phyloP scores from a whole-genome alignment of 2,329 filamentous ascomycete species.

The Torrubiella hemipterigena region DNA sequence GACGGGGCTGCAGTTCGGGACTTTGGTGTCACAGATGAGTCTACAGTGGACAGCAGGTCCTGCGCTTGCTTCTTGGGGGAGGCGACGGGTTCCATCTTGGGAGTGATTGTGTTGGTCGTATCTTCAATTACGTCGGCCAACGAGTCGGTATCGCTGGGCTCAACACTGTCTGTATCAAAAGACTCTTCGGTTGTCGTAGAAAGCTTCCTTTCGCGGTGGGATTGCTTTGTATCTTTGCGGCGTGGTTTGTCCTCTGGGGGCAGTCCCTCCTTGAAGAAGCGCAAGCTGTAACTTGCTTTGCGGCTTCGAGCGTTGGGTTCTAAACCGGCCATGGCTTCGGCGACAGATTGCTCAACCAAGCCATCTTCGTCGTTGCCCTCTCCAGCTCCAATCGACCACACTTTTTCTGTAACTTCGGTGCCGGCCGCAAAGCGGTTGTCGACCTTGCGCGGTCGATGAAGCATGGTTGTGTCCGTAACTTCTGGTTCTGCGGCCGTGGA shows the following conservation, averaged over 20 bases:
- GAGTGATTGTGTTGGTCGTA: background rate
- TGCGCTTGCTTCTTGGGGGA: background rate
- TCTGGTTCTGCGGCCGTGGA: slow-evolving; percentile 1
- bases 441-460: slow-evolving; percentile 23
- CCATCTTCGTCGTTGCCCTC: slow-evolving; percentile 38
- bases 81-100: background rate
- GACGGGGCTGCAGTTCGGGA: background rate
- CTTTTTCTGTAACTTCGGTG: slow-evolving; percentile 49
- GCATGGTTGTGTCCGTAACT: slow-evolving; percentile 8
- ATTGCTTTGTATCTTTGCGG: slow-evolving; percentile 32
- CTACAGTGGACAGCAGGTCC: background rate
- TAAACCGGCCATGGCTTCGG: slow-evolving; percentile 47
- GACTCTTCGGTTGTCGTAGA: slow-evolving; percentile 24
- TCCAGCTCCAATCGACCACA: slow-evolving; percentile 49
- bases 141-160: slow-evolving; percentile 4
- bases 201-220: slow-evolving; percentile 27
- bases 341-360: slow-evolving; percentile 52
- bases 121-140: background rate
- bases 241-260: slow-evolving; percentile 44
- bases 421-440: slow-evolving; percentile 30
- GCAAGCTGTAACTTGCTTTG: slow-evolving; percentile 54
- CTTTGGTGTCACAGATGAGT: background rate
- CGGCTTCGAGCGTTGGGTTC: slow-evolving; percentile 53
- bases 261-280: slow-evolving; percentile 55
- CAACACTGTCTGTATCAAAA: slow-evolving; percentile 1